Evolutionary conservation across 2,329 filamentous ascomycete species (phyloP).

Genomic region (Zymoseptoria ardabiliae): DNA sequence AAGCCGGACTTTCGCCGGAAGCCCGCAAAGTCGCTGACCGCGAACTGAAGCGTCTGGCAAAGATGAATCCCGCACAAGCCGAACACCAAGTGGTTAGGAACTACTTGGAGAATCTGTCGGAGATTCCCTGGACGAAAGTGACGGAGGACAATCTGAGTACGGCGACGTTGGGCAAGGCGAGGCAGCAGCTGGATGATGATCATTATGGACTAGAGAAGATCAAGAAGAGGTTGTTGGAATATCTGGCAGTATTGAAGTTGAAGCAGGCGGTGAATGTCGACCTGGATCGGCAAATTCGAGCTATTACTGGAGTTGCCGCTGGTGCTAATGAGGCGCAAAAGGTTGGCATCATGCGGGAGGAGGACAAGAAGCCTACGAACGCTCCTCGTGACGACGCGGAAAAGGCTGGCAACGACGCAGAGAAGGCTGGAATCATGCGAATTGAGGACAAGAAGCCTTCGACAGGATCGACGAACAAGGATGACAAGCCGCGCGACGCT

Average conservation of each 20-base stretch:
- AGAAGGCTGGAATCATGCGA: constrained; percentile 39
- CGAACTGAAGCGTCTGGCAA: constrained; percentile 78
- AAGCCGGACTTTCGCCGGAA: constrained; percentile 72
- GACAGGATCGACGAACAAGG: constrained; percentile 34
- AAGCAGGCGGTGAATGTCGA: constrained; percentile 87
- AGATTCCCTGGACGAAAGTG: constrained; percentile 82
- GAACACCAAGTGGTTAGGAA: constrained; percentile 91
- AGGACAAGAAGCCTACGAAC: constrained; percentile 44
- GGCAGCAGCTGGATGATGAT: constrained; percentile 88
- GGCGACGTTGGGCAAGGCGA: constrained; percentile 69
- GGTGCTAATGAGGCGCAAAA: constrained; percentile 11
- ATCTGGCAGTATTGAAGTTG: constrained; percentile 88
- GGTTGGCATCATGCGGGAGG: constrained; percentile 45
- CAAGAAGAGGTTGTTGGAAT: constrained; percentile 92
- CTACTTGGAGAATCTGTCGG: constrained; percentile 86
- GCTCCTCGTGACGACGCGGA: constrained; percentile 20
- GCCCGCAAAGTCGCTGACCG: constrained; percentile 85
- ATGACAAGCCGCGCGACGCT: constrained; percentile 23
- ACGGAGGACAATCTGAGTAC: constrained; percentile 81
- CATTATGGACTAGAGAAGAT: constrained; percentile 96
- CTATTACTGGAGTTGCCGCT: constrained; percentile 33
- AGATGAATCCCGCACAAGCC: constrained; percentile 93
- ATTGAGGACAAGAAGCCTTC: constrained; percentile 48
- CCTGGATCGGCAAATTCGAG: constrained; percentile 67
- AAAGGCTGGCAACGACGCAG: constrained; percentile 33